Percentiles rank a stretch among this genome's conserved stretches.
phyloP scores from a whole-genome alignment of 371 early-diverging fungal genomes.

The Mucor velutinosus region DNA sequence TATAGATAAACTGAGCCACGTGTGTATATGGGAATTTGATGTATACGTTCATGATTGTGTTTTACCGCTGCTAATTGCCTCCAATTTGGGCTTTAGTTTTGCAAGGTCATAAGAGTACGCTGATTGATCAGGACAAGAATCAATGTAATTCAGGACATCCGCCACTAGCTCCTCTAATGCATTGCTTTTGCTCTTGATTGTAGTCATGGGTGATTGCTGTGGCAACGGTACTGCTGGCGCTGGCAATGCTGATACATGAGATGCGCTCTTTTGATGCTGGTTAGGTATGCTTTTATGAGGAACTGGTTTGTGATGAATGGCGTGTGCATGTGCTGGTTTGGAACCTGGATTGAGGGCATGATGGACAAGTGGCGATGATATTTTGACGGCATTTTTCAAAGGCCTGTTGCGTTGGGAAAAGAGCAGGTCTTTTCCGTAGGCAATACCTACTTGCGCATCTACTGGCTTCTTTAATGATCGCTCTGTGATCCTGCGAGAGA shows the following conservation, averaged over 20 bases:
- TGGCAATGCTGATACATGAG: neutral
- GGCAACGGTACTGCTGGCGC: neutral
- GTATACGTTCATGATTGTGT: neutral
- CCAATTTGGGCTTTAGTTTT: constrained; percentile 21
- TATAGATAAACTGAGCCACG: neutral
- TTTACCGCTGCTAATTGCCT: constrained; percentile 6
- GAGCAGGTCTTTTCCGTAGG: constrained; percentile 21
- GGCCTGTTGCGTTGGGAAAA: constrained; percentile 2
- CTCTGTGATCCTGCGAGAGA: constrained; percentile 24
- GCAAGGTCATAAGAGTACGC: constrained; percentile 27
- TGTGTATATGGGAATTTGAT: neutral
- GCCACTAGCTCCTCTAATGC: constrained; percentile 21
- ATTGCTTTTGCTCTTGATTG: neutral
- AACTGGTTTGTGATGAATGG: neutral
- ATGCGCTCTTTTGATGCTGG: neutral
- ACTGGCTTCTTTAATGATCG: constrained; percentile 26
- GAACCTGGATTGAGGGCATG: neutral
- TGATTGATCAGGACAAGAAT: constrained; percentile 28
- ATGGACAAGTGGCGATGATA: neutral
- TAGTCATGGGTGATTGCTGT: neutral
- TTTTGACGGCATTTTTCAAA: neutral
- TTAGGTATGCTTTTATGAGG: neutral
- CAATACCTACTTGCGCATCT: constrained; percentile 33
- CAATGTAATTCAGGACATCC: constrained; percentile 29
- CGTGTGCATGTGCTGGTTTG: neutral